These are phyloP conservation scores for Leccinum rimulosum DNA, from an alignment of 768 basidiomycete species.

Conservation along the genomic window DNA sequence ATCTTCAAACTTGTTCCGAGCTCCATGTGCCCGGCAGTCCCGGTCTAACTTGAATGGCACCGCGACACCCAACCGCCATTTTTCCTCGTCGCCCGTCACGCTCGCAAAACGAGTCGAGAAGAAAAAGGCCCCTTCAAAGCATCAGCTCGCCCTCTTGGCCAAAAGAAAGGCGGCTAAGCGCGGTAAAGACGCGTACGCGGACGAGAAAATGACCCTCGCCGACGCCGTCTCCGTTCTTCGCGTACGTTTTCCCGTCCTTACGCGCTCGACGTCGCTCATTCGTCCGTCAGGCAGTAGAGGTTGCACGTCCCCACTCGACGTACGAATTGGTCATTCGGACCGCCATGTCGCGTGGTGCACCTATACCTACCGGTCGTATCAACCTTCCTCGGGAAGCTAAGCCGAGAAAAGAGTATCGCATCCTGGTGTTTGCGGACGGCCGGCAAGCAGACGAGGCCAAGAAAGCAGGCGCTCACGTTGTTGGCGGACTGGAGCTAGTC, in stretches of 20 bases:
- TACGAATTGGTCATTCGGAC: constrained; percentile 84
- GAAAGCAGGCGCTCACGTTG: constrained; percentile 83
- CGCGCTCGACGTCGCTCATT: constrained; percentile 4
- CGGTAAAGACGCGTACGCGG: constrained; percentile 54
- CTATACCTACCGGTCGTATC: constrained; percentile 88
- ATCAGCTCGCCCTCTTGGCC: constrained; percentile 63
- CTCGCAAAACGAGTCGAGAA: constrained; percentile 49
- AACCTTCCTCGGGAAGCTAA: constrained; percentile 82
- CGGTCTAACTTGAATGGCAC: not conserved
- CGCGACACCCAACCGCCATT: constrained; percentile 27
- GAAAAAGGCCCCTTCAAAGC: constrained; percentile 65
- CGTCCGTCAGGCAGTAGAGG: constrained; percentile 70
- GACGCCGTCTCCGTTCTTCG: constrained; percentile 72
- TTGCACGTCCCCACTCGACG: constrained; percentile 69
- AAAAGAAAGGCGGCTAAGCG: constrained; percentile 56
- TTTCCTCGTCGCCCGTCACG: constrained; percentile 49
- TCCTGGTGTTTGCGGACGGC: constrained; percentile 94
- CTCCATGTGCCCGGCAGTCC: constrained; percentile 3
- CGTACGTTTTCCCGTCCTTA: constrained; percentile 39
- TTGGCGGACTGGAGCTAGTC: constrained; percentile 87
- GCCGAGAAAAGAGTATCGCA: constrained; percentile 62
- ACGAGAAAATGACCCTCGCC: constrained; percentile 62
- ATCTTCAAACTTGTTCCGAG: not conserved
- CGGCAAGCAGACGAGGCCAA: constrained; percentile 78
- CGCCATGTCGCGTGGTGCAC: constrained; percentile 69